Conservation (phyloP, 192 early-diverging fungal species). For the Phlyctochytrium planicorne region DNA sequence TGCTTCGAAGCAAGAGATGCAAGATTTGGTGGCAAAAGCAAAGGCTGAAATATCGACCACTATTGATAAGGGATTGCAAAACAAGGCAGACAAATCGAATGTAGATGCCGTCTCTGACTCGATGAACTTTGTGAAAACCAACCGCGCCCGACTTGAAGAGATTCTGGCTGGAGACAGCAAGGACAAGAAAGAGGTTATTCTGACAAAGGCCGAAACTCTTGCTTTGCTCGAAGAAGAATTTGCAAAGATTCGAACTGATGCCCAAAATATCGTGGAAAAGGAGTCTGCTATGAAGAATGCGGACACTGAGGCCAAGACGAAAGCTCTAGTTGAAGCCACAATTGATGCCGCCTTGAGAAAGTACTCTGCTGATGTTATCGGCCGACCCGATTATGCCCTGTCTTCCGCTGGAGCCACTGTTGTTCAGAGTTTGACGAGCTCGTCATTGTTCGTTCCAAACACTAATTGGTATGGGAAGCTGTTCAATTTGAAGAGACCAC, state of each 20-base stretch:
- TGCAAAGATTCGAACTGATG: not conserved
- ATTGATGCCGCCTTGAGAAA: slow-evolving; percentile 15
- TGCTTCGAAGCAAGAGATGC: not conserved
- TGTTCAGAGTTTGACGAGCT: slow-evolving; percentile 14
- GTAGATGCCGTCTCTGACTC: not conserved
- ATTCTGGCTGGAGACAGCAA: not conserved
- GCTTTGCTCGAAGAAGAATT: not conserved
- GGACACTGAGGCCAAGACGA: not conserved
- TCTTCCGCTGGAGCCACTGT: slow-evolving; percentile 10
- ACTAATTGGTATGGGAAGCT: not conserved
- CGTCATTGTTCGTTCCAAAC: not conserved
- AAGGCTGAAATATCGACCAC: not conserved
- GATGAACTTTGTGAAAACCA: not conserved
- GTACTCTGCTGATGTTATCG: slow-evolving; percentile 25
- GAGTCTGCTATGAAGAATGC: not conserved
- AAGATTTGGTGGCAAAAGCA: not conserved
- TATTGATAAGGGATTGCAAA: not conserved
- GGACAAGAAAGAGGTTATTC: not conserved
- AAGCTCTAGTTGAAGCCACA: slow-evolving; percentile 13
- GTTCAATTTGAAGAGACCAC: not conserved
- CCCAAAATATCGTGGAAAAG: not conserved
- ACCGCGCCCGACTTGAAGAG: not conserved
- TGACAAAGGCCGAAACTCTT: not conserved
- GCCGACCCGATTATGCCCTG: slow-evolving; percentile 20
- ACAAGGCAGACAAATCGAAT: not conserved